These are phyloP conservation scores for Cordyceps cateniannulata DNA, from an alignment of 2,329 filamentous ascomycete species.

Conservation along the genomic window DNA sequence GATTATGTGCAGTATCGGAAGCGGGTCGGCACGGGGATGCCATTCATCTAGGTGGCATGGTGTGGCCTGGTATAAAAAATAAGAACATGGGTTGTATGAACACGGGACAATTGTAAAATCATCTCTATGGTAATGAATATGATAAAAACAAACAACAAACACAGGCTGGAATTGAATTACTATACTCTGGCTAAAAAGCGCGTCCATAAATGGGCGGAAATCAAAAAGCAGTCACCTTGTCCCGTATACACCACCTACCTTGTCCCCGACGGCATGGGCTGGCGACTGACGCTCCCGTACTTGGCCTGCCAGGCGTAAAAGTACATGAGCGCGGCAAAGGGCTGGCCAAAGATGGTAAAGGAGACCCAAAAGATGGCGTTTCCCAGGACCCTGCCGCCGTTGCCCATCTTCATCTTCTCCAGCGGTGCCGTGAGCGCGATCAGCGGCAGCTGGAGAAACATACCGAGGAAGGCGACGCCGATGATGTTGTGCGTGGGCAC, in stretches of 20 bases:
- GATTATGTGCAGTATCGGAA: slow-evolving; percentile 72
- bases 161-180: not conserved
- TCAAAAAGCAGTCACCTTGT: not conserved
- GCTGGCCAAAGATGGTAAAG: slow-evolving; percentile 93
- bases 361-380: slow-evolving; percentile 96
- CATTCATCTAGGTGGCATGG: slow-evolving; percentile 41
- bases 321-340: slow-evolving; percentile 84
- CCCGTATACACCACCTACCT: not conserved
- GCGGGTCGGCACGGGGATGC: slow-evolving; percentile 71
- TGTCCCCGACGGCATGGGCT: slow-evolving; percentile 18
- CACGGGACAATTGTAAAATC: not conserved
- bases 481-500: slow-evolving; percentile 92
- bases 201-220: not conserved
- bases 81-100: not conserved
- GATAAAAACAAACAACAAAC: not conserved
- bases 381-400: slow-evolving; percentile 69
- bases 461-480: slow-evolving; percentile 86
- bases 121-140: not conserved
- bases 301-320: slow-evolving; percentile 99
- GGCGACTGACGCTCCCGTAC: slow-evolving; percentile 72
- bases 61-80: not conserved
- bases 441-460: slow-evolving; percentile 87
- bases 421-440: slow-evolving; percentile 75
- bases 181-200: not conserved
- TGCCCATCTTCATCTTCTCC: slow-evolving; percentile 67